These are phyloP conservation scores for Meyerozyma elateridarum DNA, from an alignment of 1,139 yeast species.

Conservation along the genomic window DNA sequence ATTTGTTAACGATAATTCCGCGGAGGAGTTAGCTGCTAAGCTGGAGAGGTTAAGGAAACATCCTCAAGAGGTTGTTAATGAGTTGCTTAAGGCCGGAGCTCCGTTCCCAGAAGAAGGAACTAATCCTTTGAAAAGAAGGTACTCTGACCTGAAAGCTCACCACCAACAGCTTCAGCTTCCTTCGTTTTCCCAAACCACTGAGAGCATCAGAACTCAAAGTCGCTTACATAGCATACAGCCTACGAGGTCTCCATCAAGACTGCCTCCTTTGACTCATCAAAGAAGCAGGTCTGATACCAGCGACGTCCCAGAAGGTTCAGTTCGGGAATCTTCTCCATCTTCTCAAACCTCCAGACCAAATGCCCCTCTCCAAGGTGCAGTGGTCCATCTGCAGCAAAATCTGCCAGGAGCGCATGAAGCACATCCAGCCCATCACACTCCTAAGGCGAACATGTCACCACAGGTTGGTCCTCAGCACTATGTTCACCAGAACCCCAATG, in stretches of 20 bases:
- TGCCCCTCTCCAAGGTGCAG: not conserved
- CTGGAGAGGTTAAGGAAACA: not conserved
- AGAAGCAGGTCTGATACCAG: not conserved
- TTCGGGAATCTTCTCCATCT: not conserved
- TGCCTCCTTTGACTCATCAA: slow-evolving; percentile 3
- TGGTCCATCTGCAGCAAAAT: not conserved
- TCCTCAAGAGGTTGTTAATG: not conserved
- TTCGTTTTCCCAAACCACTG: slow-evolving; percentile 2
- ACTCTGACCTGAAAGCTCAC: not conserved
- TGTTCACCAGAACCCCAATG: slow-evolving; percentile 2
- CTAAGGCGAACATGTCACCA: not conserved
- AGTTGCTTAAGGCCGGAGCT: not conserved
- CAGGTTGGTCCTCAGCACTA: not conserved
- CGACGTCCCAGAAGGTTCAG: not conserved
- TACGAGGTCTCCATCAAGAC: slow-evolving; percentile 3
- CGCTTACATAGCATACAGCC: not conserved
- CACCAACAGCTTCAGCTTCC: slow-evolving; percentile 4
- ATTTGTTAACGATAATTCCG: slow-evolving; percentile 20
- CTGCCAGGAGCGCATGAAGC: no score
- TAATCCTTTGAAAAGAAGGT: not conserved
- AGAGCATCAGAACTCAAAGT: slow-evolving; percentile 1
- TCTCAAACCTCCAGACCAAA: not conserved
- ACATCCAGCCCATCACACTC: slow-evolving; percentile 1
- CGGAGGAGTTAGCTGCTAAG: not conserved
- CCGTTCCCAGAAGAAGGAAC: not conserved